Percentiles rank a stretch among this genome's conserved stretches.
Evolutionary conservation across 2,329 filamentous ascomycete species (phyloP).

Genomic region (Parascedosporium putredinis): DNA sequence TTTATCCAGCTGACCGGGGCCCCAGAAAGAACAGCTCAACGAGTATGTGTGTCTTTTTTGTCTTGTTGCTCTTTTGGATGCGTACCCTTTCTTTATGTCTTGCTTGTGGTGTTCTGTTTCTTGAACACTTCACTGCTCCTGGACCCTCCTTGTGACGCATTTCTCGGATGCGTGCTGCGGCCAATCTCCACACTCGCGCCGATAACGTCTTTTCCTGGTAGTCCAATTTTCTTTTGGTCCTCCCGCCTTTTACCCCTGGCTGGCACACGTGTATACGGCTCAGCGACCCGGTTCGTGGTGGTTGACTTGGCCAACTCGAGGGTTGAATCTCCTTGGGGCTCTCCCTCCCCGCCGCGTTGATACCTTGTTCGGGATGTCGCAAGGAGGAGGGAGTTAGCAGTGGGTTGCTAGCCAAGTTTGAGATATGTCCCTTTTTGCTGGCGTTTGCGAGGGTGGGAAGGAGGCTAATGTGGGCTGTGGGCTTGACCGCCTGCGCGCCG

Average conservation of each 20-base stretch:
- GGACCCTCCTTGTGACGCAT: background rate
- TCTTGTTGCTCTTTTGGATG: background rate
- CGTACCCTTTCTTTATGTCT: too few relatives aligned
- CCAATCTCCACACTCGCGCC: too few relatives aligned
- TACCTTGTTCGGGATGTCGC: background rate
- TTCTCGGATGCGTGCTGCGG: too few relatives aligned
- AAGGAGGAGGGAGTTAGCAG: too few relatives aligned
- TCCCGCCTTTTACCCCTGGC: background rate
- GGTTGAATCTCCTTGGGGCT: background rate
- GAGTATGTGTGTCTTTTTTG: slow-evolving; percentile 27
- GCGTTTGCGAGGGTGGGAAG: background rate
- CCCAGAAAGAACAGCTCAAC: slow-evolving; percentile 30
- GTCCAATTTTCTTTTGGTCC: background rate
- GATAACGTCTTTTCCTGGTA: too few relatives aligned
- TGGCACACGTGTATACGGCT: background rate
- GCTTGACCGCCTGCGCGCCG: slow-evolving; percentile 7
- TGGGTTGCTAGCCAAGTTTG: too few relatives aligned
- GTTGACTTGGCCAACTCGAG: background rate
- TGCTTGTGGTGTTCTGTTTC: too few relatives aligned
- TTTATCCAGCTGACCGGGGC: slow-evolving; percentile 34
- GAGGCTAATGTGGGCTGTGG: background rate
- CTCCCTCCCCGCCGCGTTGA: background rate
- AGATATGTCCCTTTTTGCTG: too few relatives aligned
- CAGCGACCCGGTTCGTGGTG: too few relatives aligned
- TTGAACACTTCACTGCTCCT: background rate